phyloP scores from a whole-genome alignment of 2,329 filamentous ascomycete species.

The Neofusicoccum sp. region DNA sequence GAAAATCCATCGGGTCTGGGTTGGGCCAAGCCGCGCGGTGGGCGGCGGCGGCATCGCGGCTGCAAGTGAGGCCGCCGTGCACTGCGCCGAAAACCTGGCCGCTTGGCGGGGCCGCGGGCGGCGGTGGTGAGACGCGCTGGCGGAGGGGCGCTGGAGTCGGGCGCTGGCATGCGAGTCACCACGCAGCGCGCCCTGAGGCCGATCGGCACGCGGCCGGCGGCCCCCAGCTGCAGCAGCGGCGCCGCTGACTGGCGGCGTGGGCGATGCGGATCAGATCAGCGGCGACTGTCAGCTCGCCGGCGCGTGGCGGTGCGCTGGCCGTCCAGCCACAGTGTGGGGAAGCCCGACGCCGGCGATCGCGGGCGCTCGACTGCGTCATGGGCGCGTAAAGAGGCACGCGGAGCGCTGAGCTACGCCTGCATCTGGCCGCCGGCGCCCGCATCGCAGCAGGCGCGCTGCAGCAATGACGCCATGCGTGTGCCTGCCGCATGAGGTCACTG shows the following conservation, averaged over 20 bases:
- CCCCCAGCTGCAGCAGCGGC: too few species aligned
- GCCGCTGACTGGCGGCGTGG: too few species aligned
- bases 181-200: not conserved
- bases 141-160: not conserved
- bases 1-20: conserved; percentile 15
- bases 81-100: not conserved
- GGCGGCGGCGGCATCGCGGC: conserved; percentile 1
- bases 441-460: not conserved
- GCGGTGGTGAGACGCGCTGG: conserved; percentile 2
- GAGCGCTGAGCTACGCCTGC: too few species aligned
- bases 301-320: conserved; percentile 5
- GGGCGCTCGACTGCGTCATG: conserved; percentile 7
- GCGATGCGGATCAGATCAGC: too few species aligned
- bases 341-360: not conserved
- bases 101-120: not conserved
- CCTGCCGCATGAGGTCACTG: conserved; percentile 19
- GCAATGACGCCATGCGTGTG: not conserved
- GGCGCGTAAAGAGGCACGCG: not conserved
- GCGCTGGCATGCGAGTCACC: conserved; percentile 6
- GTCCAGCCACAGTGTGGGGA: conserved; percentile 8
- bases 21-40: conserved; percentile 9
- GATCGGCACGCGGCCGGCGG: not conserved
- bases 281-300: not conserved
- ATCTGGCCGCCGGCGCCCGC: not conserved
- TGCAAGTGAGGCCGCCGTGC: not conserved